phyloP scores from a whole-genome alignment of 1,139 yeast species.

The Geotrichum bryndzae region DNA sequence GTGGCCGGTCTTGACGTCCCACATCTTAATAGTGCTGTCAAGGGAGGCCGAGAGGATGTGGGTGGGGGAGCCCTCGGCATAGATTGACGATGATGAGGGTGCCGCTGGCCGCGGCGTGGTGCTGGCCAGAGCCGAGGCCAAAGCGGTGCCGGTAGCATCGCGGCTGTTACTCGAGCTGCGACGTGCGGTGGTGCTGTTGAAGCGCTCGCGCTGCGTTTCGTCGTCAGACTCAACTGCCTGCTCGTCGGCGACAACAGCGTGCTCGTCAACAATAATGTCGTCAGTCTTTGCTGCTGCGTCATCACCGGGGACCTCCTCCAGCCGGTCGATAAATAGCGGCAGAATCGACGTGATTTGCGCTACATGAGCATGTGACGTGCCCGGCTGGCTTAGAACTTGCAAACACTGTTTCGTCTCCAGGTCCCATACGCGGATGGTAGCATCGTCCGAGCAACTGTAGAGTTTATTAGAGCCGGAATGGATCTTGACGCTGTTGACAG shows the following conservation, averaged over 20 bases:
- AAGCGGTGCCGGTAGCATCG: not conserved
- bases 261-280: conserved; percentile 3
- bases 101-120: not conserved
- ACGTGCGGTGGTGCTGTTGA: not conserved
- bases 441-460: conserved; percentile 86
- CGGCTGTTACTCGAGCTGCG: not conserved
- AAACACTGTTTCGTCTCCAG: conserved; percentile 72
- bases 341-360: not conserved
- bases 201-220: conserved; percentile 2
- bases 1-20: conserved; percentile 84
- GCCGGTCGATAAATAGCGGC: not conserved
- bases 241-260: not conserved
- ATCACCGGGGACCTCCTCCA: not conserved
- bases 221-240: not conserved
- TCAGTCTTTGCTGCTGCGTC: not conserved
- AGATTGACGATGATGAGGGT: not conserved
- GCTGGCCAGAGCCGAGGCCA: not conserved
- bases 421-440: conserved; percentile 94
- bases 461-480: conserved; percentile 74
- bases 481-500: conserved; percentile 86
- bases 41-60: conserved; percentile 81
- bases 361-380: not conserved
- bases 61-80: conserved; percentile 45
- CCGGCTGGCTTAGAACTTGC: conserved; percentile 37
- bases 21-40: conserved; percentile 87